Evolutionary conservation across 495 filamentous ascomycete genomes (phyloP), one percentile per base, ranked within the genome.

Genomic region (Lindgomyces ingoldianus): DNA sequence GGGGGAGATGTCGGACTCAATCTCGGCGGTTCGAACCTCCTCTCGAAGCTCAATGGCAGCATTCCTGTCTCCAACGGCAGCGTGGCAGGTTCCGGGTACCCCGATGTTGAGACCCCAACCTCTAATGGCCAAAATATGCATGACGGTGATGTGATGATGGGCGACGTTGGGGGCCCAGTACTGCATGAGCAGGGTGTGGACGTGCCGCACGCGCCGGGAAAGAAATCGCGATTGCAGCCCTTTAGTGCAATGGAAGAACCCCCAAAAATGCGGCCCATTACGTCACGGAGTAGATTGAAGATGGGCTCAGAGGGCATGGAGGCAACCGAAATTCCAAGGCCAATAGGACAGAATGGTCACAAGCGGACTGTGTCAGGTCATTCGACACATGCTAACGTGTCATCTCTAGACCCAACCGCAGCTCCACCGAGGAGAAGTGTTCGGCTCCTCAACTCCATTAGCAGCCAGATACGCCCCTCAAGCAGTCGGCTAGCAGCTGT

Each of bases 351-450:
- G n/a, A 71, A 78, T 9, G 88, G 88, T 64, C 84, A 90, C 71
- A 96, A 96, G 76, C 83, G 92, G 61, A 96, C 91, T 4, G 82
- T 93, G 16, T 93, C 92, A 27, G 92, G 92, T 1, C 89, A 93
- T 68, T 84, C 84, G 14, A 84, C 89, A 9, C 84, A 89, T 26
- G 39, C 57, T 9, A 42, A 19, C 53, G 44, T 57, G 22, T 33
- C 42, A 19, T 10, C 52, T 14, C n/a, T 53, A 14, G 68, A 68
- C 21, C 87, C 87, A 41, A 70, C 74, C 9, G 83, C 85, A 26
- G 85, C 86, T 41, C 86, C 87, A 8, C 87, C 89, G 62, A 81
- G 92, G 70, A 84, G 92, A 70, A 96, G 92, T 66, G 86, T 88
- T 10, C 83, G 92, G 55, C 78, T 96, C 24, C 86, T 91, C 65